Conservation (phyloP, 1,284 basidiomycete species). For the Pterulicium gracile region DNA sequence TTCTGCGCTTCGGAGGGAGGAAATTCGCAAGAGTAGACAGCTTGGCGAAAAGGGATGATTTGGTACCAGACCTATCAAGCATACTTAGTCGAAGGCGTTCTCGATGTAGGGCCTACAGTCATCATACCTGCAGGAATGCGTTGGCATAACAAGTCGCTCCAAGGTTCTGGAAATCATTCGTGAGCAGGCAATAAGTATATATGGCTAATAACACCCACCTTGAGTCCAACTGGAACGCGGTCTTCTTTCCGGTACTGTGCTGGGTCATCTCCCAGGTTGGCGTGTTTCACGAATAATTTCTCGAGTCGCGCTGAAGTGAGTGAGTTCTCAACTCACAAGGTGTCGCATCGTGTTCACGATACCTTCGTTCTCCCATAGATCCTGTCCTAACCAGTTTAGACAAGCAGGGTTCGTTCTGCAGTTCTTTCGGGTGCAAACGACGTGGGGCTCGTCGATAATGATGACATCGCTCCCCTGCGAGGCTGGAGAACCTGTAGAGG, state of each 20-base stretch:
- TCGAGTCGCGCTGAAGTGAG: constrained; percentile 34
- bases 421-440: constrained; percentile 42
- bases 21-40: constrained; percentile 50
- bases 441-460: constrained; percentile 37
- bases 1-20: constrained; percentile 36
- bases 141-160: constrained; percentile 93
- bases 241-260: constrained; percentile 33
- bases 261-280: constrained; percentile 46
- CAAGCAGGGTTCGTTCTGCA: constrained; percentile 76
- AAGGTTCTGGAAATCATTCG: constrained; percentile 49
- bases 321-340: background rate
- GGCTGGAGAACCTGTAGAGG: background rate
- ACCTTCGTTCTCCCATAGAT: constrained; percentile 65
- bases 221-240: constrained; percentile 68
- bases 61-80: constrained; percentile 55
- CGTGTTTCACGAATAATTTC: constrained; percentile 40
- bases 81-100: constrained; percentile 43
- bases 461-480: constrained; percentile 47
- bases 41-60: constrained; percentile 52
- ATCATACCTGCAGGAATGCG: constrained; percentile 80
- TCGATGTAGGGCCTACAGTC: constrained; percentile 49
- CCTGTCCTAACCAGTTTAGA: constrained; percentile 77
- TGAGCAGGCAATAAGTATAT: background rate
- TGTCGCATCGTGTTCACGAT: constrained; percentile 9
- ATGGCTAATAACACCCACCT: constrained; percentile 29